Percentiles rank a stretch among this genome's conserved stretches.
These are phyloP conservation scores for Talaromyces adpressus DNA, from an alignment of 495 filamentous ascomycete species.

Conservation along the genomic window DNA sequence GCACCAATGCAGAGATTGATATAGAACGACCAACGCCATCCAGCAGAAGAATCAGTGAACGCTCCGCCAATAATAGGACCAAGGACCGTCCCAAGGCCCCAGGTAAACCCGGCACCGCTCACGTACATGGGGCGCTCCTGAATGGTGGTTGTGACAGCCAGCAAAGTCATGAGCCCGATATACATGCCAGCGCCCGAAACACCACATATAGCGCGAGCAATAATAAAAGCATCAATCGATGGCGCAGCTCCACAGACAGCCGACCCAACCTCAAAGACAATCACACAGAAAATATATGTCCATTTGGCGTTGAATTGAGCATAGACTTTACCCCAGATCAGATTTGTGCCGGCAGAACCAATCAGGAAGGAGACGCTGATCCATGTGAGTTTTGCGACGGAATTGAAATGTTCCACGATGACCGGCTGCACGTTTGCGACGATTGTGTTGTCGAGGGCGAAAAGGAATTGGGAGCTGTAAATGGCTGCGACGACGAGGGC, in stretches of 20 bases:
- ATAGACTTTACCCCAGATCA: conserved; percentile 33
- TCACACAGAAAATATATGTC: conserved; percentile 39
- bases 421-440: conserved; percentile 49
- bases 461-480: conserved; percentile 43
- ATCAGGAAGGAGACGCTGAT: conserved; percentile 47
- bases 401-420: conserved; percentile 41
- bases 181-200: conserved; percentile 29
- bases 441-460: conserved; percentile 55
- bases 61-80: conserved; percentile 59
- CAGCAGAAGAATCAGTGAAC: conserved; percentile 46
- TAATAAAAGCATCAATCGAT: conserved; percentile 42
- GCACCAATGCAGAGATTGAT: conserved; percentile 60
- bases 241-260: conserved; percentile 51
- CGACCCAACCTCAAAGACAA: conserved; percentile 44
- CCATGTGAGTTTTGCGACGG: conserved; percentile 52
- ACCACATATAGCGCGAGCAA: conserved; percentile 42
- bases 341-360: conserved; percentile 34
- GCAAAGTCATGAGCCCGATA: conserved; percentile 25
- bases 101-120: conserved; percentile 28
- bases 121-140: conserved; percentile 30
- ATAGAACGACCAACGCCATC: conserved; percentile 66
- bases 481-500: conserved; percentile 38
- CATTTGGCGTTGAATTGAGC: conserved; percentile 47
- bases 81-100: conserved; percentile 45
- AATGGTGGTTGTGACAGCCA: conserved; percentile 22